phyloP scores from a whole-genome alignment of 1,139 yeast species.

The Yamadazyma kanchanaburiensis region DNA sequence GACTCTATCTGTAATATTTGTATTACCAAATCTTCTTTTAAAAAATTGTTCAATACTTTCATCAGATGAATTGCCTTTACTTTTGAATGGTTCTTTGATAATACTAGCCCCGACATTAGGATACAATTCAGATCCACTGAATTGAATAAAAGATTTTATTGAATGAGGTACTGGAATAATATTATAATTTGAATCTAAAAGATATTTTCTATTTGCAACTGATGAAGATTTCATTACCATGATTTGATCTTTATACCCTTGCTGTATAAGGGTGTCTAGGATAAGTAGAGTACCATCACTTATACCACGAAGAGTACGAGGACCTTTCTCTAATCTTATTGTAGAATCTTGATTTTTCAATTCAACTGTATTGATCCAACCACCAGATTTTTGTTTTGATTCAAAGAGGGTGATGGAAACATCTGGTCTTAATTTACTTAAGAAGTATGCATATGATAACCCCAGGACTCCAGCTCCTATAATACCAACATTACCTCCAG shows the following conservation, averaged over 20 bases:
- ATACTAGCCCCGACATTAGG: slow-evolving; percentile 29
- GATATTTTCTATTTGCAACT: slow-evolving; percentile 59
- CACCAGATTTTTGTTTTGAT: slow-evolving; percentile 56
- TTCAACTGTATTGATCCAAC: slow-evolving; percentile 64
- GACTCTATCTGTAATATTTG: slow-evolving; percentile 55
- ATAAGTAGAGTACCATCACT: slow-evolving; percentile 62
- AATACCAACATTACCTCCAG: slow-evolving; percentile 53
- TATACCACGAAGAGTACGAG: slow-evolving; percentile 70
- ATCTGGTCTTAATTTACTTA: slow-evolving; percentile 70
- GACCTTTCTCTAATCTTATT: slow-evolving; percentile 63
- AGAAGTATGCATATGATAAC: slow-evolving; percentile 70
- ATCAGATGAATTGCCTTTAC: slow-evolving; percentile 35
- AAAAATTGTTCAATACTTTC: slow-evolving; percentile 73
- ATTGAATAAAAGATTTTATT: slow-evolving; percentile 30
- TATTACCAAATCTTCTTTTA: slow-evolving; percentile 62
- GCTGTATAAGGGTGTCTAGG: slow-evolving; percentile 51
- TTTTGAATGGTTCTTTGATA: slow-evolving; percentile 42
- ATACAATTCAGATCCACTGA: slow-evolving; percentile 40
- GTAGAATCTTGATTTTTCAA: slow-evolving; percentile 10
- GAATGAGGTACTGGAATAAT: slow-evolving; percentile 57
- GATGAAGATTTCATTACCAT: slow-evolving; percentile 48
- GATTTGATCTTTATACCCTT: slow-evolving; percentile 40
- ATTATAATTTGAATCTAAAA: slow-evolving; percentile 36
- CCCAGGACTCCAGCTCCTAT: slow-evolving; percentile 92
- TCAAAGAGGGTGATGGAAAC: slow-evolving; percentile 63